Conservation (phyloP, 257 asterid genomes). For the Knoxia roxburghii region DNA sequence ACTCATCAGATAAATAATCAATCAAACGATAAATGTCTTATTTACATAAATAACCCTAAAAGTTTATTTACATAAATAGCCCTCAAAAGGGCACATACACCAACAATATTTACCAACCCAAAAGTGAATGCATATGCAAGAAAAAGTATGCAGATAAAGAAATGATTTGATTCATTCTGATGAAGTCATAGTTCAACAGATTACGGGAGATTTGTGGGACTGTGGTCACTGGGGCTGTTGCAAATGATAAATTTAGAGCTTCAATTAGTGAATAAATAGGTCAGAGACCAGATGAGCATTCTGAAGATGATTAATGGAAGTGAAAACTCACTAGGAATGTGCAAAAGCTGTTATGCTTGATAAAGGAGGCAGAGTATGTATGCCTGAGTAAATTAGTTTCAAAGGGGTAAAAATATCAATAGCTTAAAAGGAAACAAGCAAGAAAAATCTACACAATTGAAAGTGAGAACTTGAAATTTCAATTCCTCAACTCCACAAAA, state of each 20-base stretch:
- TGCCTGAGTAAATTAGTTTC: constrained; percentile 36
- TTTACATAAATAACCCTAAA: too few species aligned
- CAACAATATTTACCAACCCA: too few species aligned
- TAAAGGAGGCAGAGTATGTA: constrained; percentile 62
- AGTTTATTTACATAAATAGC: too few species aligned
- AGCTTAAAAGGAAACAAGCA: not conserved
- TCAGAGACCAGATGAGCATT: not conserved
- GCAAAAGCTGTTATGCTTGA: constrained; percentile 43
- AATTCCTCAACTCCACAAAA: not conserved
- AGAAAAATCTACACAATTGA: not conserved
- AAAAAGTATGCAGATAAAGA: not conserved
- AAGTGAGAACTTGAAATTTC: not conserved
- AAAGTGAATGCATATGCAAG: too few species aligned
- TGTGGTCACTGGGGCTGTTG: constrained; percentile 10
- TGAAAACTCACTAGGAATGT: constrained; percentile 2
- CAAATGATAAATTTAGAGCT: not conserved
- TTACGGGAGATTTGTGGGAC: not conserved
- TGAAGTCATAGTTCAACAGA: not conserved
- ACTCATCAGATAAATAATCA: too few species aligned
- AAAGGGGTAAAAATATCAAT: not conserved
- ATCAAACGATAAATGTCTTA: too few species aligned
- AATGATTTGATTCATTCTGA: not conserved
- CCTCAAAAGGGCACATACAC: too few species aligned
- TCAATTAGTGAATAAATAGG: constrained; percentile 2
- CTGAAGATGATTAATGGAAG: not conserved